phyloP scores from a whole-genome alignment of 768 basidiomycete genomes.

The Naganishia kalamii region DNA sequence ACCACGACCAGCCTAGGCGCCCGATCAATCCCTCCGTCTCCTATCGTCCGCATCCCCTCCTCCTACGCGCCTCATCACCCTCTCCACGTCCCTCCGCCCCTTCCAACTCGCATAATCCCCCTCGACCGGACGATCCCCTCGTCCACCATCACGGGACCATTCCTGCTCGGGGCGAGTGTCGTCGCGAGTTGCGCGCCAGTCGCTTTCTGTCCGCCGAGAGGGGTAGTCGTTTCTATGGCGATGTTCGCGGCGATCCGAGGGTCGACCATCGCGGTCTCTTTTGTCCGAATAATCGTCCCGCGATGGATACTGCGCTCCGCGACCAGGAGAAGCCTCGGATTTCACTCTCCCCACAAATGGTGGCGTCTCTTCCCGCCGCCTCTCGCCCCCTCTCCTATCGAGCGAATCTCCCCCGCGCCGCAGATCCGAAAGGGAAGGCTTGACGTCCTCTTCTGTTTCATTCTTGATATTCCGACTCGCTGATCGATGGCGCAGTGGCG shows the following conservation, averaged over 20 bases:
- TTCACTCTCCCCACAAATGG: not conserved
- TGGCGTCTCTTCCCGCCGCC: not conserved
- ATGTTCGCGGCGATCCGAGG: not conserved
- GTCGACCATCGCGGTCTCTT: not conserved
- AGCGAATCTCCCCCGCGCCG: not conserved
- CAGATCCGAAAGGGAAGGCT: not conserved
- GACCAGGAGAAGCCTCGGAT: not conserved
- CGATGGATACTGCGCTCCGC: not conserved
- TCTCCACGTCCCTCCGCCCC: conserved; percentile 8
- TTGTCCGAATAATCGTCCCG: not conserved
- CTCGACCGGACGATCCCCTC: not conserved
- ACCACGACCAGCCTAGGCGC: no score
- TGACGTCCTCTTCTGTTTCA: conserved; percentile 8
- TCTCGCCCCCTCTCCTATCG: not conserved
- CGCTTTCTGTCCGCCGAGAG: not conserved
- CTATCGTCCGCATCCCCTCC: not conserved
- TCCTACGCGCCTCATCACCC: not conserved
- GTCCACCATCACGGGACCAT: not conserved
- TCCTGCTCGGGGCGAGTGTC: not conserved
- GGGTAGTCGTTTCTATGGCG: not conserved
- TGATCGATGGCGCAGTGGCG: not conserved
- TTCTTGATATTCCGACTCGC: not conserved
- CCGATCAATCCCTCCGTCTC: not conserved
- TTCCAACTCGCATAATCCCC: conserved; percentile 9
- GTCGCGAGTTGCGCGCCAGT: not conserved